phyloP scores from a whole-genome alignment of 179 eudicot species.

The Beta corolliflora region DNA sequence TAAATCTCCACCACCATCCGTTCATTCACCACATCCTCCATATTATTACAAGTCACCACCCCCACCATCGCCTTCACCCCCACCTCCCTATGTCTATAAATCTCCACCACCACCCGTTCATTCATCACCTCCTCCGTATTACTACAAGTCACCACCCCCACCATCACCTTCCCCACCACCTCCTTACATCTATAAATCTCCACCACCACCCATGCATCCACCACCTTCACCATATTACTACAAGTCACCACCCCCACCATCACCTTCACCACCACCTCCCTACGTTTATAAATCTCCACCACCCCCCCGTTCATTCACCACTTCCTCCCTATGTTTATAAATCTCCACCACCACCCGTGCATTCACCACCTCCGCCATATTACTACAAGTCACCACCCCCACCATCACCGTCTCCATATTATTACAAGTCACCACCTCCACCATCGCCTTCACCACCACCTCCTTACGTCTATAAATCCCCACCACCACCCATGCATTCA shows the following conservation, averaged over 20 bases:
- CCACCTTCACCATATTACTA: constrained; percentile 4
- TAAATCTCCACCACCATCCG: constrained; percentile 6
- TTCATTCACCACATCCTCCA: background rate
- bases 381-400: constrained; percentile 5
- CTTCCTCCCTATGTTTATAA: constrained; percentile 9
- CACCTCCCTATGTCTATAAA: background rate
- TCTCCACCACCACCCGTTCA: constrained; percentile 13
- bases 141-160: background rate
- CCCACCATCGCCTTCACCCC: background rate
- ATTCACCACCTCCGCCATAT: constrained; percentile 12
- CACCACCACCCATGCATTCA: constrained; percentile 1
- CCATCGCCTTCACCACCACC: background rate
- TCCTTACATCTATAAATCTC: background rate
- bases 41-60: constrained; percentile 16
- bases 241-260: background rate
- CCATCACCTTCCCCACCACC: background rate
- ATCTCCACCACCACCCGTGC: constrained; percentile 11
- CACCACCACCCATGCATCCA: background rate
- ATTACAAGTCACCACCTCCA: constrained; percentile 14
- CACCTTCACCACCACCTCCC: background rate
- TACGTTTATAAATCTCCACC: constrained; percentile 12
- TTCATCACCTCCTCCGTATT: background rate
- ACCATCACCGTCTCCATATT: background rate
- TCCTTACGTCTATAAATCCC: background rate
- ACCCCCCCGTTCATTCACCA: constrained; percentile 1